Conservation (phyloP, 192 early-diverging fungal species). For the Entomortierella lignicola region DNA sequence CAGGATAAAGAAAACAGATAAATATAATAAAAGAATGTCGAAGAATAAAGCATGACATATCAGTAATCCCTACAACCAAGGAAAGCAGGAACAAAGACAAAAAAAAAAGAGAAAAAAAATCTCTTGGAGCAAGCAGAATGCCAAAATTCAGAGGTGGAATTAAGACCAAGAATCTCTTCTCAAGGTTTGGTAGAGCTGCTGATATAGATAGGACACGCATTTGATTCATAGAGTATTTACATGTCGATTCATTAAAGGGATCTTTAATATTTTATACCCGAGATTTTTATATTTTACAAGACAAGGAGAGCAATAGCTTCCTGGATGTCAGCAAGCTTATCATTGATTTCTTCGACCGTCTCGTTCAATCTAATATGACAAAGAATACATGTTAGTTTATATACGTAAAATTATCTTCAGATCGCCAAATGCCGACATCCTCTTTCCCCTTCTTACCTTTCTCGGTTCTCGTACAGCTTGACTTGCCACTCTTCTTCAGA, state of each 20-base stretch:
- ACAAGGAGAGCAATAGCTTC: slow-evolving; percentile 46
- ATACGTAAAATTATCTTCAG: too few relatives aligned
- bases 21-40: too few relatives aligned
- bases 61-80: slow-evolving; percentile 41
- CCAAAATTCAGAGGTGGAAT: too few relatives aligned
- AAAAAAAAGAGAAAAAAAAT: too few relatives aligned
- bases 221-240: neutral
- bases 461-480: slow-evolving; percentile 37
- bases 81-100: neutral
- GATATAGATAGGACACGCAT: too few relatives aligned
- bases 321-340: slow-evolving; percentile 47
- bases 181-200: neutral
- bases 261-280: neutral
- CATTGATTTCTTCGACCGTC: slow-evolving; percentile 40
- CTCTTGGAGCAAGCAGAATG: too few relatives aligned
- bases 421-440: too few relatives aligned
- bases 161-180: neutral
- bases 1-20: neutral
- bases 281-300: slow-evolving; percentile 1
- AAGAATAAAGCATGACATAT: slow-evolving; percentile 50
- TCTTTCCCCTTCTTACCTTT: slow-evolving; percentile 16
- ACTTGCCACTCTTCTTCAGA: slow-evolving; percentile 34
- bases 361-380: slow-evolving; percentile 28
- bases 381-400: neutral
- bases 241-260: too few relatives aligned